These are phyloP conservation scores for Cystofilobasidium bisporidii DNA, from an alignment of 768 basidiomycete species.

Conservation along the genomic window DNA sequence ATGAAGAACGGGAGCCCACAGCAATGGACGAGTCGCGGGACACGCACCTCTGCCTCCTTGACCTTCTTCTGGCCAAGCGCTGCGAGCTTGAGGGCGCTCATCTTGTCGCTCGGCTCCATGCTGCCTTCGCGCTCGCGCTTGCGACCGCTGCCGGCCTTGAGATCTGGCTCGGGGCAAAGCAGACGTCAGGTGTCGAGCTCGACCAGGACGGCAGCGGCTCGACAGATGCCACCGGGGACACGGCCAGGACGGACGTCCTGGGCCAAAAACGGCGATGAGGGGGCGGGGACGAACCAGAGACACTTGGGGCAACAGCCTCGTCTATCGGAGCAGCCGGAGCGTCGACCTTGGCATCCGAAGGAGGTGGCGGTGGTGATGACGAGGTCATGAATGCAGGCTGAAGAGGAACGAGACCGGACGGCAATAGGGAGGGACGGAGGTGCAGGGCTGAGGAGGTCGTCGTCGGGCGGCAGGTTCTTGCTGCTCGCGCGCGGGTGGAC, in stretches of 20 bases:
- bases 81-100: constrained; percentile 3
- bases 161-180: not conserved
- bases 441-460: no score
- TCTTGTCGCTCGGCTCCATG: constrained; percentile 17
- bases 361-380: not conserved
- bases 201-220: no score
- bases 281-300: not conserved
- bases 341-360: not conserved
- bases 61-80: constrained; percentile 21
- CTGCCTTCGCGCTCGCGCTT: constrained; percentile 26
- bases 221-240: no score
- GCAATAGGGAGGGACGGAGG: no score
- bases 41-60: constrained; percentile 23
- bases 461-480: no score
- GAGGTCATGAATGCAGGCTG: not conserved
- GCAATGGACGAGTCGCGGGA: not conserved
- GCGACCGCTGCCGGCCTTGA: not conserved
- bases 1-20: not conserved
- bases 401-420: not conserved
- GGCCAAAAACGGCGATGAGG: not conserved
- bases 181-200: no score
- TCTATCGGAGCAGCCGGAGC: not conserved
- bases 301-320: not conserved
- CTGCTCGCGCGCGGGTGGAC: no score
- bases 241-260: no score